Evolutionary conservation across 495 filamentous ascomycete species (phyloP).

Genomic region (Penicillium malachiteum): DNA sequence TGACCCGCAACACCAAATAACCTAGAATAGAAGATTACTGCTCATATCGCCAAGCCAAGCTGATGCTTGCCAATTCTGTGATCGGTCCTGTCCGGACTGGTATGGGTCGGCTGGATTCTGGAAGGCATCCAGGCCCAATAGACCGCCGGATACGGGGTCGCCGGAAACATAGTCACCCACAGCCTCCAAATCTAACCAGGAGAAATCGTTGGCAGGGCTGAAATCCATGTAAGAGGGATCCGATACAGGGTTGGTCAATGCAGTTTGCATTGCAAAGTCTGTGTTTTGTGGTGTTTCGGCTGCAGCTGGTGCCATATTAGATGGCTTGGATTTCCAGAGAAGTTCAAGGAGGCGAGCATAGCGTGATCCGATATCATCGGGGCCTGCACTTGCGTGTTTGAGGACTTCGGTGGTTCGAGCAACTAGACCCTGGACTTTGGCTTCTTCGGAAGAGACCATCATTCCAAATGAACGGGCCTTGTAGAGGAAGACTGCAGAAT

Average conservation of each 20-base stretch:
- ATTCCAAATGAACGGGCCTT: constrained; percentile 58
- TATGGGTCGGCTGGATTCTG: constrained; percentile 33
- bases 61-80: constrained; percentile 41
- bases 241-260: constrained; percentile 29
- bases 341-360: constrained; percentile 56
- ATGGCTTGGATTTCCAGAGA: constrained; percentile 45
- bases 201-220: constrained; percentile 55
- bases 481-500: constrained; percentile 57
- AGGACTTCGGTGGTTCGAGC: constrained; percentile 50
- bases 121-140: constrained; percentile 40
- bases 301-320: constrained; percentile 28
- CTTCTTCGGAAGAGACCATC: constrained; percentile 50
- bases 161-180: constrained; percentile 57
- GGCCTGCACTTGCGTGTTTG: constrained; percentile 51
- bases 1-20: background rate
- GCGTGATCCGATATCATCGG: constrained; percentile 54
- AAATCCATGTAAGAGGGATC: constrained; percentile 43
- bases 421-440: constrained; percentile 52
- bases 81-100: constrained; percentile 32
- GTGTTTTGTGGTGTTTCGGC: constrained; percentile 34
- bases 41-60: constrained; percentile 46
- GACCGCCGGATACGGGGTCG: constrained; percentile 39
- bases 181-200: constrained; percentile 56
- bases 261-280: constrained; percentile 32
- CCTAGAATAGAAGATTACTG: constrained; percentile 42